These are phyloP conservation scores for Chaetomium fimeti DNA, from an alignment of 495 filamentous ascomycete genomes.

Conservation along the genomic window DNA sequence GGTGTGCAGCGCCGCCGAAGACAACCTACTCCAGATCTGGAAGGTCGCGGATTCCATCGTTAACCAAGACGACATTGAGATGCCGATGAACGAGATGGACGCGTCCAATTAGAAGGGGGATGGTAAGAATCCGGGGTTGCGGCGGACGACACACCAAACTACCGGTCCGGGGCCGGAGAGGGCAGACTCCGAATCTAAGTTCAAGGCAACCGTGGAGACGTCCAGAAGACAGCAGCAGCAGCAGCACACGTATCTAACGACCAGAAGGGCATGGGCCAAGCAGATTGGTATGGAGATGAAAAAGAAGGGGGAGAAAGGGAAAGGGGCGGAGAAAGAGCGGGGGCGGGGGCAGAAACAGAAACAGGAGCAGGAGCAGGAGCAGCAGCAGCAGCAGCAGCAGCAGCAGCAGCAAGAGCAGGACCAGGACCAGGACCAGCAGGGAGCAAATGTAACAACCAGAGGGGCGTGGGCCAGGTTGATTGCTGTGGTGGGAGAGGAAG, in stretches of 20 bases:
- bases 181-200: neutral
- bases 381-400: too few species aligned
- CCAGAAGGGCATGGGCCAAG: constrained; percentile 18
- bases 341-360: neutral
- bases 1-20: constrained; percentile 89
- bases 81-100: constrained; percentile 76
- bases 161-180: neutral
- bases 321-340: neutral
- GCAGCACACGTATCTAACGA: constrained; percentile 8
- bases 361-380: too few species aligned
- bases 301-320: neutral
- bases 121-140: constrained; percentile 7
- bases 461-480: neutral
- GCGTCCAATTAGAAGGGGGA: constrained; percentile 29
- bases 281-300: neutral
- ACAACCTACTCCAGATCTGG: constrained; percentile 97
- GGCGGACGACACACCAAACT: neutral
- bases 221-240: neutral
- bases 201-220: neutral
- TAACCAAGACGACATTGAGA: constrained; percentile 73
- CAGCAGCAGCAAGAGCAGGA: too few species aligned
- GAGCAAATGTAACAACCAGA: neutral
- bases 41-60: constrained; percentile 90
- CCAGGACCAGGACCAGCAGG: too few species aligned
- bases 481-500: too few species aligned